These are phyloP conservation scores for Saturnispora gosingensis DNA, from an alignment of 805 yeast species.

Conservation along the genomic window DNA sequence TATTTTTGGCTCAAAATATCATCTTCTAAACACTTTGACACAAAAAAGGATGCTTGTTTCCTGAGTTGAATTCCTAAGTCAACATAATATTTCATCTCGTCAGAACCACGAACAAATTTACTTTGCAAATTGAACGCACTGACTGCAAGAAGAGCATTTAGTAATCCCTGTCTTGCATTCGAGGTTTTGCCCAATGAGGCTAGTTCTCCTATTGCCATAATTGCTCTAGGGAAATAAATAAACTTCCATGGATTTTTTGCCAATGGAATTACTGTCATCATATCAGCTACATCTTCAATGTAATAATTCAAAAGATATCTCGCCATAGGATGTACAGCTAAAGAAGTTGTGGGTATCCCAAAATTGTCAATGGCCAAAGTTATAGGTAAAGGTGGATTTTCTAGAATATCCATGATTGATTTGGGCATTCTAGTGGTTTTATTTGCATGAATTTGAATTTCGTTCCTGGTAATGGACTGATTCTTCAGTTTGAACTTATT, in stretches of 20 bases:
- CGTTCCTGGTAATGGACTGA: constrained; percentile 22
- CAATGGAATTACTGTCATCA: constrained; percentile 53
- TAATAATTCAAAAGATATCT: constrained; percentile 66
- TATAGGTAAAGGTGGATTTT: constrained; percentile 34
- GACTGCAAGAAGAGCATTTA: constrained; percentile 74
- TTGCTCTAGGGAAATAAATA: constrained; percentile 76
- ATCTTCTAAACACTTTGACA: constrained; percentile 47
- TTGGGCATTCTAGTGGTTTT: constrained; percentile 39
- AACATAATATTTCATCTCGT: constrained; percentile 58
- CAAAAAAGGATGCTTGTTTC: constrained; percentile 62
- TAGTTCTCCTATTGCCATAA: constrained; percentile 74
- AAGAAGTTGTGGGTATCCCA: constrained; percentile 51
- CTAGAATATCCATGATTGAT: constrained; percentile 42
- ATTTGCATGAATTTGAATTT: constrained; percentile 26
- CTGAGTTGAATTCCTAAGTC: constrained; percentile 67
- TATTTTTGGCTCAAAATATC: constrained; percentile 55
- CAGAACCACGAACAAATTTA: constrained; percentile 57
- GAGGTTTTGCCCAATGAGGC: constrained; percentile 66
- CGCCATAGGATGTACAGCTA: constrained; percentile 60
- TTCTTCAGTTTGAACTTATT: constrained; percentile 10
- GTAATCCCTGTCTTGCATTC: constrained; percentile 63
- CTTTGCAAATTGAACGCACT: constrained; percentile 74
- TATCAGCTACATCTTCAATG: constrained; percentile 67
- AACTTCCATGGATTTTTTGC: constrained; percentile 84
- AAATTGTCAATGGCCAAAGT: constrained; percentile 32